Evolutionary conservation across 768 basidiomycete species (phyloP).

Genomic region (Austroboletus eburneus): DNA sequence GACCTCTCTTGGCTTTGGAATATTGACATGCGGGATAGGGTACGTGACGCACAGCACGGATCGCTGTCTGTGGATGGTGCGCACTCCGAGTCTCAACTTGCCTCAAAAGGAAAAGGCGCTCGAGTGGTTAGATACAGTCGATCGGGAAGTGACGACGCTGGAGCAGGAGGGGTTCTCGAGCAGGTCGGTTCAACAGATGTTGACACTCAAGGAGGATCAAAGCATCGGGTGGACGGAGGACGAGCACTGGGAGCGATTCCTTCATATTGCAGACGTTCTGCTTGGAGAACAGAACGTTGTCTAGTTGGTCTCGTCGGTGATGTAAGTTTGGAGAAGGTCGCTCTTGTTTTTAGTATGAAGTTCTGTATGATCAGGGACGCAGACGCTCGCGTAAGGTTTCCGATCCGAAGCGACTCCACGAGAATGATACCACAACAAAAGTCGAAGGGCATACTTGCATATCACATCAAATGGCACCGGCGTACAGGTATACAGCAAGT

Average conservation of each 20-base stretch:
- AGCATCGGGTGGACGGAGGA: slow-evolving; percentile 54
- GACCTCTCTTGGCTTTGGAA: background rate
- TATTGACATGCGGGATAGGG: slow-evolving; percentile 34
- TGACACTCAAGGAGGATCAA: slow-evolving; percentile 49
- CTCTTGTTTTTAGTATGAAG: too few species aligned
- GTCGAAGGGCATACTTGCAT: too few species aligned
- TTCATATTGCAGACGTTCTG: slow-evolving; percentile 37
- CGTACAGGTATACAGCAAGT: too few species aligned
- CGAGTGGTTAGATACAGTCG: slow-evolving; percentile 51
- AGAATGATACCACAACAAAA: too few species aligned
- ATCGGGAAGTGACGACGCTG: slow-evolving; percentile 39
- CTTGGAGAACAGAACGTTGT: slow-evolving; percentile 17
- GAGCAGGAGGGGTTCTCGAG: slow-evolving; percentile 30
- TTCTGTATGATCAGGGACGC: too few species aligned
- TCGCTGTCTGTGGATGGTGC: slow-evolving; percentile 57
- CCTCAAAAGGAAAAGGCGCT: slow-evolving; percentile 48
- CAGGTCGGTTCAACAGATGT: slow-evolving; percentile 34
- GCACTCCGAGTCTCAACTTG: slow-evolving; percentile 43
- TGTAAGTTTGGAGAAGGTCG: too few species aligned
- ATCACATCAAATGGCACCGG: too few species aligned
- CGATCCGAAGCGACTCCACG: too few species aligned
- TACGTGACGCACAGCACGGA: slow-evolving; percentile 72
- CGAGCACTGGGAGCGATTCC: slow-evolving; percentile 40
- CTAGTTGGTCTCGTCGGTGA: background rate
- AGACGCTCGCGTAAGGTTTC: too few species aligned